phyloP scores from a whole-genome alignment of 139 green algal genomes.

The Raphidocelis subcapitata region DNA sequence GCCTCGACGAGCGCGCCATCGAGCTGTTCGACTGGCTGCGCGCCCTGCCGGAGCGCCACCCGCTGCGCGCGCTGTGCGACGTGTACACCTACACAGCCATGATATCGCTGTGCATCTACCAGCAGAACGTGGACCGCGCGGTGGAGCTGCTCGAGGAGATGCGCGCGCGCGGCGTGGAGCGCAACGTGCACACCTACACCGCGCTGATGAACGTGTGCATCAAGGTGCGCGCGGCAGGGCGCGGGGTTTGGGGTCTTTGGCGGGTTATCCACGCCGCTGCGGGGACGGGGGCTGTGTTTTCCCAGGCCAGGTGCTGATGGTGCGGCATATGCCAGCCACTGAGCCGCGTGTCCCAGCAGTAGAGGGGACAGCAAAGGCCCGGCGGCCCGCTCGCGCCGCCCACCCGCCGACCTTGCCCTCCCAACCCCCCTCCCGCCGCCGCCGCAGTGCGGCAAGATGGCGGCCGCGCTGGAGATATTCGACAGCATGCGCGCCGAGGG shows the following conservation, averaged over 20 bases:
- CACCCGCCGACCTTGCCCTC: no score
- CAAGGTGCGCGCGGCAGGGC: constrained; percentile 57
- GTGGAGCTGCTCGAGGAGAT: constrained; percentile 74
- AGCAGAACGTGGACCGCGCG: constrained; percentile 69
- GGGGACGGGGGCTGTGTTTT: no score
- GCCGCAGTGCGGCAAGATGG: constrained; percentile 47
- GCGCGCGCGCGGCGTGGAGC: constrained; percentile 56
- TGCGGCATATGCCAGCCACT: constrained; percentile 59
- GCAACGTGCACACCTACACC: constrained; percentile 86
- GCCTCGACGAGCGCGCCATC: constrained; percentile 51
- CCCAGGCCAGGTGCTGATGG: no score
- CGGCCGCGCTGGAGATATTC: constrained; percentile 66
- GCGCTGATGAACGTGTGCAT: constrained; percentile 79
- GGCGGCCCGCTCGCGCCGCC: no score
- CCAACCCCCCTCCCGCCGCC: no score
- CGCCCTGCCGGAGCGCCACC: constrained; percentile 44
- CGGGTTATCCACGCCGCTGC: no score
- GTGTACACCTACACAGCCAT: constrained; percentile 85
- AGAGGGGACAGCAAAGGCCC: no score
- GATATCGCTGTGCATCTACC: constrained; percentile 76
- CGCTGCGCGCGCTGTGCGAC: constrained; percentile 63
- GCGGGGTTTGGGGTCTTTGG: no score
- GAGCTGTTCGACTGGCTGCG: constrained; percentile 83
- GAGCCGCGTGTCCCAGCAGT: no score
- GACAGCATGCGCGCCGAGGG: constrained; percentile 57